A percentile compares a stretch with the other conserved stretches of the same genome.
Evolutionary conservation across 768 basidiomycete species (phyloP).

Genomic region (Royoungia palumana): DNA sequence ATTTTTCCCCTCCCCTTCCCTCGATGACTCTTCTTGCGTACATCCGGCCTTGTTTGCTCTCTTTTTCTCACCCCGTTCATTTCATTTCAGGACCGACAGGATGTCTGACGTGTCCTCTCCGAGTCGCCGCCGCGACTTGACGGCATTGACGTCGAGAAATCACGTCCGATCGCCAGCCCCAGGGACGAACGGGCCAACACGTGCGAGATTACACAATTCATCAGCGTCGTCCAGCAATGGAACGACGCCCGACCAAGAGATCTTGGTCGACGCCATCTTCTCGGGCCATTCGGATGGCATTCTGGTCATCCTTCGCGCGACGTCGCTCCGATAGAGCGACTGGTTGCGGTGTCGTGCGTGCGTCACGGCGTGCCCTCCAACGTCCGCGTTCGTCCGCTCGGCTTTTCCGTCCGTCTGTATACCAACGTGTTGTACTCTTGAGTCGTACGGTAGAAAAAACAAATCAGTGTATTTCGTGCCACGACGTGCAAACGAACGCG

Average conservation of each 20-base stretch:
- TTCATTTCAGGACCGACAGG: conserved; percentile 21
- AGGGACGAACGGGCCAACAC: neutral
- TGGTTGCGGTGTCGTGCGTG: neutral
- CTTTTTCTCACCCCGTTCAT: conserved; percentile 1
- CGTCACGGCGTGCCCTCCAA: neutral
- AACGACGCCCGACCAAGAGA: conserved; percentile 28
- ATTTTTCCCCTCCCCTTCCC: neutral
- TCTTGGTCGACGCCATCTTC: conserved; percentile 76
- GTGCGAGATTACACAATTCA: conserved; percentile 9
- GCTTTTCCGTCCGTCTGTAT: too few species aligned
- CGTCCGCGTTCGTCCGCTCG: neutral
- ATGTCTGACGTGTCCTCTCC: conserved; percentile 25
- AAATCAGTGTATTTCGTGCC: too few species aligned
- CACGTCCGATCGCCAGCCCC: conserved; percentile 10
- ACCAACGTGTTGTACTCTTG: too few species aligned
- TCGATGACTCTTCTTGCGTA: neutral
- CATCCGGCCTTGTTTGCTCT: neutral
- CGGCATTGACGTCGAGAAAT: conserved; percentile 12
- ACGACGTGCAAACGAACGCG: too few species aligned
- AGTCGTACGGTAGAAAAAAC: too few species aligned
- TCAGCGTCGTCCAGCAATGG: neutral
- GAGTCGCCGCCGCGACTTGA: conserved; percentile 31
- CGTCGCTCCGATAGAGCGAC: conserved; percentile 20
- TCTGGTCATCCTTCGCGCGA: conserved; percentile 69
- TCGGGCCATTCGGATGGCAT: conserved; percentile 84